phyloP scores from a whole-genome alignment of 78 protist genomes.

The Dictyostelium citrinum region DNA sequence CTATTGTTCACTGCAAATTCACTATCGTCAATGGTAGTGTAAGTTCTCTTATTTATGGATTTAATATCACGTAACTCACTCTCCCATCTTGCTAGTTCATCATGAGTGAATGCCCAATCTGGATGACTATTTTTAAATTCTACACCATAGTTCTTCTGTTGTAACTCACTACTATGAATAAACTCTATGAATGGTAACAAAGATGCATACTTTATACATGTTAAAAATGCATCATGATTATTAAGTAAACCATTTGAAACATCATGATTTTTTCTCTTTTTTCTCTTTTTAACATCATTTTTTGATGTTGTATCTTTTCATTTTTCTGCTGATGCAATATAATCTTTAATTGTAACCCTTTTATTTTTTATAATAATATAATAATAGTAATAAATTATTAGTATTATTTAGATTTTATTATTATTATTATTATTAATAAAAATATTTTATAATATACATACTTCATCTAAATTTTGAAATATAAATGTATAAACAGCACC shows the following conservation, averaged over 20 bases:
- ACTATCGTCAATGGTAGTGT: background rate
- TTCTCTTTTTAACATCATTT: constrained; percentile 54
- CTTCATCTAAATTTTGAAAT: constrained; percentile 59
- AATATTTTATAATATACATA: constrained; percentile 3
- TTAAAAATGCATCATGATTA: constrained; percentile 45
- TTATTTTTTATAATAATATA: background rate
- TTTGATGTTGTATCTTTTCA: constrained; percentile 34
- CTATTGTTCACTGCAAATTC: background rate
- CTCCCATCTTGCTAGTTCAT: constrained; percentile 52
- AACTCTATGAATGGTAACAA: constrained; percentile 50
- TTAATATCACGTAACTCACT: constrained; percentile 38
- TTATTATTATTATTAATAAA: background rate
- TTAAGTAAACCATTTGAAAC: constrained; percentile 34
- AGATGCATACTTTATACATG: constrained; percentile 63
- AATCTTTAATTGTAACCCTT: constrained; percentile 1
- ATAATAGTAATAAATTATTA: too few species aligned
- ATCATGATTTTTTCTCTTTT: constrained; percentile 67
- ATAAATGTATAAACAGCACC: constrained; percentile 77
- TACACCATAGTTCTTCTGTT: background rate
- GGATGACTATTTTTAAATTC: constrained; percentile 8
- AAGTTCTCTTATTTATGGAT: background rate
- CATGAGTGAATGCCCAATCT: constrained; percentile 24
- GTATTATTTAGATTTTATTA: background rate
- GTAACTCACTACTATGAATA: constrained; percentile 3
- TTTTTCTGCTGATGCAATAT: constrained; percentile 38